Percentiles rank a stretch among this genome's conserved stretches.
Conservation (phyloP, 176 grass and related monocot genomes). For the Eragrostis nindensis region DNA sequence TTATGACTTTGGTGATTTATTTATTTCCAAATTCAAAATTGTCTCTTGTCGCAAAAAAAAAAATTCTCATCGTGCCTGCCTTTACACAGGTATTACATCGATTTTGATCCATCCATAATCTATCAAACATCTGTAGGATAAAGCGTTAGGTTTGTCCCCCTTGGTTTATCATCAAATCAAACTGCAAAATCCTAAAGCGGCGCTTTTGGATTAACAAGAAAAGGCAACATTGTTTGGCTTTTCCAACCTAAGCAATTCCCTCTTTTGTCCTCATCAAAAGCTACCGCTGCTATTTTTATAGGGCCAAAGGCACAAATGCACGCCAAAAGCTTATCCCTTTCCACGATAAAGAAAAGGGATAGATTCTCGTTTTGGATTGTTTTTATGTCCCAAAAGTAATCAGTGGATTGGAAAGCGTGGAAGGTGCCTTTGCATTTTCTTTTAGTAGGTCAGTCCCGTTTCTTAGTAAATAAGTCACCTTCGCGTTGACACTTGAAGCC, state of each 20-base stretch:
- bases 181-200: conserved; percentile 23
- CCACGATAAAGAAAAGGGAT: conserved; percentile 23
- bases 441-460: conserved; percentile 18
- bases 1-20: no score
- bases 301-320: conserved; percentile 19
- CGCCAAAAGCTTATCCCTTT: conserved; percentile 46
- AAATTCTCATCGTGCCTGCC: no score
- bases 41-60: no score
- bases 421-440: conserved; percentile 31
- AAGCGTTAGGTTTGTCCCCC: not conserved
- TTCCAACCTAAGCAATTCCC: conserved; percentile 46
- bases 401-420: conserved; percentile 27
- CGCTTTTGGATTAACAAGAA: conserved; percentile 34
- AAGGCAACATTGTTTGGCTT: conserved; percentile 25
- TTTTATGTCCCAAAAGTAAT: conserved; percentile 25
- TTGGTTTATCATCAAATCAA: not conserved
- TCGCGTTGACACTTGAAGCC: conserved; percentile 30
- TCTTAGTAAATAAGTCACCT: conserved; percentile 44
- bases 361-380: conserved; percentile 38
- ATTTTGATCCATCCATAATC: conserved; percentile 10
- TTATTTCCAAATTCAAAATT: not conserved
- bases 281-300: conserved; percentile 1
- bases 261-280: conserved; percentile 39
- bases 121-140: not conserved
- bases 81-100: not conserved